phyloP scores from a whole-genome alignment of 768 basidiomycete species.

The Paxillus ammoniavirescens region DNA sequence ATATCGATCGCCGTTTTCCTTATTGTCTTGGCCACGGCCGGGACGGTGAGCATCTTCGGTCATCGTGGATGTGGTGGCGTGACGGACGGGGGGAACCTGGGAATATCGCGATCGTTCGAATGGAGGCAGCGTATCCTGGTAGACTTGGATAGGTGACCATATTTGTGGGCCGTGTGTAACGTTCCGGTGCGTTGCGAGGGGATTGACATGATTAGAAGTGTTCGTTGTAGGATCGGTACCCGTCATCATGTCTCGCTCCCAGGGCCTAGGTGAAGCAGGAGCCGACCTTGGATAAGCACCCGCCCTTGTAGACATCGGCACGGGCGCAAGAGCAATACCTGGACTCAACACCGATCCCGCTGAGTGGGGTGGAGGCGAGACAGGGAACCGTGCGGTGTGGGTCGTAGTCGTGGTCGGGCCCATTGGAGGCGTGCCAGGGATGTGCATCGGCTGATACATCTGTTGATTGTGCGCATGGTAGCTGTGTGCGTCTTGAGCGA shows the following conservation, averaged over 20 bases:
- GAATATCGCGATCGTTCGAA: conserved; percentile 16
- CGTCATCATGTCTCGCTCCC: conserved; percentile 39
- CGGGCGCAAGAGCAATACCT: conserved; percentile 10
- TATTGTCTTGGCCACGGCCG: conserved; percentile 27
- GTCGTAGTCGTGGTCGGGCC: conserved; percentile 3
- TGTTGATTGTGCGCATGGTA: conserved; percentile 32
- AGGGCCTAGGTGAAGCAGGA: conserved; percentile 41
- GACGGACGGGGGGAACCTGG: conserved; percentile 10
- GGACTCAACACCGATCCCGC: conserved; percentile 15
- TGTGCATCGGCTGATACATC: conserved; percentile 30
- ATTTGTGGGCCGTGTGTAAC: conserved; percentile 12
- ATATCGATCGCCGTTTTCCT: conserved; percentile 37
- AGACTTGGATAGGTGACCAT: conserved; percentile 19
- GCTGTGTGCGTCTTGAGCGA: conserved; percentile 28
- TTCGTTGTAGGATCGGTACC: conserved; percentile 37
- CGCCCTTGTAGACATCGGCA: conserved; percentile 11
- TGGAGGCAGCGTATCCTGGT: conserved; percentile 17
- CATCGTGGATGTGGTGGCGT: conserved; percentile 6
- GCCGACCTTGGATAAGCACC: conserved; percentile 23
- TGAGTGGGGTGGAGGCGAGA: conserved; percentile 9
- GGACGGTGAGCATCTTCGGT: conserved; percentile 13
- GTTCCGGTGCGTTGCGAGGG: conserved; percentile 29
- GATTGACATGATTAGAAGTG: conserved; percentile 46
- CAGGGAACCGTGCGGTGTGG: conserved; percentile 16
- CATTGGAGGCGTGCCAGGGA: conserved; percentile 20